Evolutionary conservation across 2,329 filamentous ascomycete species (phyloP).

Genomic region (Rachicladosporium sp.): DNA sequence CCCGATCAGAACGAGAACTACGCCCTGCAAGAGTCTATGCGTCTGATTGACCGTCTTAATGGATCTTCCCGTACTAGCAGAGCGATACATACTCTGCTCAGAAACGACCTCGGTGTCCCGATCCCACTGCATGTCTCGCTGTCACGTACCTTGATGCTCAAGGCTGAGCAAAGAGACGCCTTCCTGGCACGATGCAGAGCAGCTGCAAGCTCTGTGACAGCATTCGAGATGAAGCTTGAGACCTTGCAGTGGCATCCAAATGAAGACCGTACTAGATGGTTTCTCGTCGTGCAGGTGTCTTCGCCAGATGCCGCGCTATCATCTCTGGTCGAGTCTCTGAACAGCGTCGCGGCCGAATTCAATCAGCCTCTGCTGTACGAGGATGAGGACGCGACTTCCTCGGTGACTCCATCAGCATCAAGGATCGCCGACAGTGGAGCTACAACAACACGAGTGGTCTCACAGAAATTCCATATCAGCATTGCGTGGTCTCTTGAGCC

Average conservation of each 20-base stretch:
- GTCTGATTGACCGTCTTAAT: too few species aligned
- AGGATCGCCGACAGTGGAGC: conserved; percentile 29
- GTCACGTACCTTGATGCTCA: conserved; percentile 66
- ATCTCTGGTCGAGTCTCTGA: conserved; percentile 53
- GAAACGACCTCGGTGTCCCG: conserved; percentile 63
- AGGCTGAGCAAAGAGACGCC: conserved; percentile 54
- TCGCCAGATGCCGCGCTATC: conserved; percentile 26
- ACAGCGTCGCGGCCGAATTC: conserved; percentile 47
- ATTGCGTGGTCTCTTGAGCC: conserved; percentile 65
- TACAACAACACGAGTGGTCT: not conserved
- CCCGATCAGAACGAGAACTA: conserved; percentile 33
- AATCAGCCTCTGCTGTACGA: conserved; percentile 61
- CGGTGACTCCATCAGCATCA: conserved; percentile 11
- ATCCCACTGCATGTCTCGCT: conserved; percentile 83
- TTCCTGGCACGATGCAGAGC: conserved; percentile 50
- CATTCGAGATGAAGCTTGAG: conserved; percentile 35
- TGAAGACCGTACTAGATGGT: conserved; percentile 59
- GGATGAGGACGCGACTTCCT: conserved; percentile 15
- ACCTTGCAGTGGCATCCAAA: conserved; percentile 54
- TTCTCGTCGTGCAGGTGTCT: conserved; percentile 61
- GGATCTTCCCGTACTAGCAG: too few species aligned
- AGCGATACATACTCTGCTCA: conserved; percentile 49
- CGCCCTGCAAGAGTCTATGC: too few species aligned
- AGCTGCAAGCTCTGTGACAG: conserved; percentile 28
- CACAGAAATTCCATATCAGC: conserved; percentile 62